Percentiles rank a stretch among this genome's conserved stretches.
These are phyloP conservation scores for Immersiporthe knoxdaviesiana DNA, from an alignment of 2,329 filamentous ascomycete species.

Conservation along the genomic window DNA sequence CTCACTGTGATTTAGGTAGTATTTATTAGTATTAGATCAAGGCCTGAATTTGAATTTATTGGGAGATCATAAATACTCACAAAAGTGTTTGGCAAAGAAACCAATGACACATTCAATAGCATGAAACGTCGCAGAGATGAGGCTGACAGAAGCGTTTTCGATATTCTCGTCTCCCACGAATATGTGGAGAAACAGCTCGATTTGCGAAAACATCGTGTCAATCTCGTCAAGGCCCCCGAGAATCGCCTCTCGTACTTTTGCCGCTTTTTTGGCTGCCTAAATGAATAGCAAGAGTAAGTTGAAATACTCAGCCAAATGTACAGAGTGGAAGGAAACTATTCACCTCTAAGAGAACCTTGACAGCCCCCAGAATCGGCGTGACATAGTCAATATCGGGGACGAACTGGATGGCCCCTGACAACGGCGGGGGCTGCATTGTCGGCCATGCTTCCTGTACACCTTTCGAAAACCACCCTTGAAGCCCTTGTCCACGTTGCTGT, in stretches of 20 bases:
- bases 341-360: constrained; percentile 14
- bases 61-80: neutral
- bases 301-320: no score
- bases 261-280: constrained; percentile 1
- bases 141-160: constrained; percentile 2
- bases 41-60: no score
- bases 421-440: no score
- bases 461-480: constrained; percentile 7
- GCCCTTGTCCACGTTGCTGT: neutral
- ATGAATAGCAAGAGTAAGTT: no score
- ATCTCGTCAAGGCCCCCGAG: neutral
- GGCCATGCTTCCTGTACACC: neutral
- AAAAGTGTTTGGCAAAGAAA: constrained; percentile 1
- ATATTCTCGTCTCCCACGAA: constrained; percentile 11
- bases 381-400: neutral
- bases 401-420: no score
- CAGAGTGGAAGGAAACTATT: no score
- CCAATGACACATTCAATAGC: constrained; percentile 13
- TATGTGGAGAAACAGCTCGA: constrained; percentile 9
- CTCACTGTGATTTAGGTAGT: no score
- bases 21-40: no score
- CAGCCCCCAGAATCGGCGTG: constrained; percentile 8
- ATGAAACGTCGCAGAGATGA: neutral
- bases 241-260: constrained; percentile 7
- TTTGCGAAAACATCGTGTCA: constrained; percentile 1